Base-by-base conservation (phyloP, 306 rosid genomes). In the Vigna reflexopilosa region DNA sequence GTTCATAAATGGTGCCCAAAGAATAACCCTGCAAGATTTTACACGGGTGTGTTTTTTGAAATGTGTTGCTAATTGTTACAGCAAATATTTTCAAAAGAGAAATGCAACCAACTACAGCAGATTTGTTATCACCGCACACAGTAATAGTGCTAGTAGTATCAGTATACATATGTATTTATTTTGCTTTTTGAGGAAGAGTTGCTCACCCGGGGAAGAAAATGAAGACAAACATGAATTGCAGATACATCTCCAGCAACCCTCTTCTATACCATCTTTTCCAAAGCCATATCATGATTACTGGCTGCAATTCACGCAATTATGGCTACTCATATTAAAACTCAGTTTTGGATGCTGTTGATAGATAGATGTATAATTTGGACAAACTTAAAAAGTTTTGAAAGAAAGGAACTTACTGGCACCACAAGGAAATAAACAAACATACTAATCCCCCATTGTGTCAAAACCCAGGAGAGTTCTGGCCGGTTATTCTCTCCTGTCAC, bases 1-100 rank as follows among this genome's bases (percentile, higher is more conserved):
- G 90, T 95, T 95, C 67, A 95, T 78, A 85, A 95, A 93, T 64
- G 99, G 99, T 65, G 97, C 99, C 98, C 98, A 95, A 16, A 93
- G 82, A n/a, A 93, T 40, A 48, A 93, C 48, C 11, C 98, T 95
- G 90, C 91, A 82, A 65, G 14, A 16, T 68, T 51, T 58, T 22
- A 78, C 28, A 15, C 58, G 38, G 38, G 44, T 64, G 13, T 63
- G 54, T 26, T 76, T 52, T 20, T 8, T 34, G 3, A 13, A 1
- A 19, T 7, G 26, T 57, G 50, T 10, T n/a, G 49, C 67, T 19
- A 10, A 34, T 15, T 67, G 4, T 8, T 50, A 9, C 30, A 54
- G 66, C 67, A 11, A 52, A 9, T 50, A 34, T 34, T 34, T 76
- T 64, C 47, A 5, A 16, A 7, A 28, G 47, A 45, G 70, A 19